These are phyloP conservation scores for Ascocoryne sarcoides DNA, from an alignment of 2,329 filamentous ascomycete species.

Conservation along the genomic window DNA sequence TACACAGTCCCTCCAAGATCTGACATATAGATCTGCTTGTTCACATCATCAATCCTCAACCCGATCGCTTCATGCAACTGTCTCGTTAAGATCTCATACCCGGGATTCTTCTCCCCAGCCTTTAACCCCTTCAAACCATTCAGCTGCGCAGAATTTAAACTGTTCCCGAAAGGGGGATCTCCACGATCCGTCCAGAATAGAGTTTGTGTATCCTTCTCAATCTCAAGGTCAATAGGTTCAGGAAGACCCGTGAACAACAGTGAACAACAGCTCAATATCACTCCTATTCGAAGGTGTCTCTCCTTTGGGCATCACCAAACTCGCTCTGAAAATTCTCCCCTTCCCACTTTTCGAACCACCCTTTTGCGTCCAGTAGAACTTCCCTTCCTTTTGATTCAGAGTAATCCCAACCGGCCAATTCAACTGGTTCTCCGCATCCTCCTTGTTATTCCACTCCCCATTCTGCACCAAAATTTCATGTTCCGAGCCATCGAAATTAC, in stretches of 20 bases:
- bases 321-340: slow-evolving; percentile 45
- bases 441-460: slow-evolving; percentile 8
- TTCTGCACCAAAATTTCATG: slow-evolving; percentile 28
- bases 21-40: slow-evolving; percentile 31
- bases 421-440: slow-evolving; percentile 9
- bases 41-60: slow-evolving; percentile 32
- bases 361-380: slow-evolving; percentile 54
- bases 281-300: slow-evolving; percentile 4
- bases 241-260: slow-evolving; percentile 38
- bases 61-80: slow-evolving; percentile 40
- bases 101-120: slow-evolving; percentile 5
- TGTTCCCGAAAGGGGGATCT: slow-evolving; percentile 46
- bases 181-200: slow-evolving; percentile 56
- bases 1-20: slow-evolving; percentile 35
- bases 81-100: slow-evolving; percentile 23
- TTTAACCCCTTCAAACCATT: neutral
- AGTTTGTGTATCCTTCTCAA: slow-evolving; percentile 36
- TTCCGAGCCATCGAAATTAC: slow-evolving; percentile 32
- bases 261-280: slow-evolving; percentile 22
- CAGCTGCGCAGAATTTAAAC: slow-evolving; percentile 34
- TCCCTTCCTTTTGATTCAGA: slow-evolving; percentile 33
- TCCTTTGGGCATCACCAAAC: slow-evolving; percentile 31
- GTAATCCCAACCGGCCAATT: slow-evolving; percentile 49
- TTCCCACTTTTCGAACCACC: slow-evolving; percentile 40
- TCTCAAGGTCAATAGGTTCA: slow-evolving; percentile 48